Evolutionary conservation across 768 basidiomycete species (phyloP).

Genomic region (Boletellus sp.): DNA sequence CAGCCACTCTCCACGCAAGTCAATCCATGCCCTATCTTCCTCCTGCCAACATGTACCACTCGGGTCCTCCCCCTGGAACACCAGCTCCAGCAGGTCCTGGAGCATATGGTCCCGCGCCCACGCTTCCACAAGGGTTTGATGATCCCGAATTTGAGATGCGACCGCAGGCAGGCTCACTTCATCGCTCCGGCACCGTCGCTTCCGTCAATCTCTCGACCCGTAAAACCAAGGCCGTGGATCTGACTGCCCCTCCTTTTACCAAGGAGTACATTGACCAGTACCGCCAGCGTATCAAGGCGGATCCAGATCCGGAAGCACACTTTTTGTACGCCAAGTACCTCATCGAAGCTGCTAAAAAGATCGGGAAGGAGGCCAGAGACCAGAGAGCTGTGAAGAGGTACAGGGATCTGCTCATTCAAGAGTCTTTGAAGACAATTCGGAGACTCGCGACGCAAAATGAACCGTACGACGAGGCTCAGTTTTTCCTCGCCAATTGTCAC

Average conservation of each 20-base stretch:
- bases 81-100: slow-evolving; percentile 14
- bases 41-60: slow-evolving; percentile 25
- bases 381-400: slow-evolving; percentile 87
- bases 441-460: slow-evolving; percentile 89
- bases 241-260: slow-evolving; percentile 82
- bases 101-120: slow-evolving; percentile 22
- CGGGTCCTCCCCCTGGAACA: slow-evolving; percentile 17
- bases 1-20: slow-evolving; percentile 23
- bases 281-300: slow-evolving; percentile 92
- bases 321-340: slow-evolving; percentile 98
- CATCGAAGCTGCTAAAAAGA: slow-evolving; percentile 95
- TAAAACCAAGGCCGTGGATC: slow-evolving; percentile 79
- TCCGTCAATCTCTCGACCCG: slow-evolving; percentile 55
- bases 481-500: slow-evolving; percentile 96
- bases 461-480: slow-evolving; percentile 94
- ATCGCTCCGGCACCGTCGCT: slow-evolving; percentile 54
- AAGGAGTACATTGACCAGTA: slow-evolving; percentile 98
- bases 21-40: slow-evolving; percentile 33
- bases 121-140: slow-evolving; percentile 31
- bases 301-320: slow-evolving; percentile 97
- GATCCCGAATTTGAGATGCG: slow-evolving; percentile 56
- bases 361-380: slow-evolving; percentile 68
- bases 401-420: slow-evolving; percentile 79
- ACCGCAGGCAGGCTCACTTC: slow-evolving; percentile 38
- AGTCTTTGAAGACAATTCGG: slow-evolving; percentile 89